Evolutionary conservation across 2,329 filamentous ascomycete species (phyloP).

Genomic region (Sclerotinia minor): DNA sequence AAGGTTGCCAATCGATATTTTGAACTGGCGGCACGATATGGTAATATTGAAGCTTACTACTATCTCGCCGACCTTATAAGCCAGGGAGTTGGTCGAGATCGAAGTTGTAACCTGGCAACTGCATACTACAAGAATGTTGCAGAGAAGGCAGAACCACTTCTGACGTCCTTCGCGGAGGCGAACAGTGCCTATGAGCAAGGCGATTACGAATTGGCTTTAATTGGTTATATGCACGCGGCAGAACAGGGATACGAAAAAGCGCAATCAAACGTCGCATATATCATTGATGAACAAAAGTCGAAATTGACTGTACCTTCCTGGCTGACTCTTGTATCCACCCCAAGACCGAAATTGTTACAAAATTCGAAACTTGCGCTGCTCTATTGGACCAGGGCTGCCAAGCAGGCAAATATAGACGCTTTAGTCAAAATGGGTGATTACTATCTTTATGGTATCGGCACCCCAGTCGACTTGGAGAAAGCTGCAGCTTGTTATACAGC

Average conservation of each 20-base stretch:
- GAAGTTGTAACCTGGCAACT: conserved; percentile 65
- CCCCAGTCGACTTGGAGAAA: conserved; percentile 71
- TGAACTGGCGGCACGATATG: conserved; percentile 66
- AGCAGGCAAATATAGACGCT: conserved; percentile 89
- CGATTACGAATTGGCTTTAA: conserved; percentile 62
- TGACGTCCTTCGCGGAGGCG: conserved; percentile 65
- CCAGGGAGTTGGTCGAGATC: conserved; percentile 63
- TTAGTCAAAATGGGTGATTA: conserved; percentile 99
- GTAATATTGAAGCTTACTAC: conserved; percentile 71
- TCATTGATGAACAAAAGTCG: conserved; percentile 64
- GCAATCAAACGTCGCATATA: conserved; percentile 71
- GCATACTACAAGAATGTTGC: conserved; percentile 66
- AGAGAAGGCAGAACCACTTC: conserved; percentile 56
- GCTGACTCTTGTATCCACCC: conserved; percentile 41
- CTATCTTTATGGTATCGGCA: conserved; percentile 81
- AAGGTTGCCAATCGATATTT: conserved; percentile 63
- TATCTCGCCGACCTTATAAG: conserved; percentile 70
- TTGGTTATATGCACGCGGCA: conserved; percentile 70
- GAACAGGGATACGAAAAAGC: conserved; percentile 72
- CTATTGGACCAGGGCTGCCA: conserved; percentile 93
- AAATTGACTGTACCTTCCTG: conserved; percentile 49
- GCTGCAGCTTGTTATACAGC: conserved; percentile 91
- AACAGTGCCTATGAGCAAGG: conserved; percentile 65
- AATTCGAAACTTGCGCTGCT: conserved; percentile 64
- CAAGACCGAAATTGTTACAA: conserved; percentile 49